Evolutionary conservation across 305 asterid species (phyloP).

Genomic region (Fraxinus dipetala): DNA sequence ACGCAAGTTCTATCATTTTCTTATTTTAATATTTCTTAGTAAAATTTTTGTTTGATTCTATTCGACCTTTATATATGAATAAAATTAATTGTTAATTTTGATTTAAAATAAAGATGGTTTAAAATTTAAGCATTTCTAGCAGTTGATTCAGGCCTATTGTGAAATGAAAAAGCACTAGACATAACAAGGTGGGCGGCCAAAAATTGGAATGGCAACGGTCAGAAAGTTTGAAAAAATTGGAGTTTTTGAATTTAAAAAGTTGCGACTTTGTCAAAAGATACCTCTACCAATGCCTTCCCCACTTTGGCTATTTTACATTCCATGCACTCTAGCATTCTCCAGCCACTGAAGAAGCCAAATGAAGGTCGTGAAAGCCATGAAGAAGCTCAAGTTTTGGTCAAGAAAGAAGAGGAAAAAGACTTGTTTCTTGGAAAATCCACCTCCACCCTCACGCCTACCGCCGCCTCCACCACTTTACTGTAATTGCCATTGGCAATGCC

Average conservation of each 20-base stretch:
- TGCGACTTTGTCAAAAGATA: too few relatives aligned
- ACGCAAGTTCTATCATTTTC: too few relatives aligned
- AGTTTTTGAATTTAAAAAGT: background rate
- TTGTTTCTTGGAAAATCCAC: conserved; percentile 25
- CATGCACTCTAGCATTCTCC: background rate
- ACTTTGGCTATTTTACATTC: background rate
- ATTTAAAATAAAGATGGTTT: too few relatives aligned
- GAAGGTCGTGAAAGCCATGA: conserved; percentile 65
- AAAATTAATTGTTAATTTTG: too few relatives aligned
- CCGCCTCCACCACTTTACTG: conserved; percentile 31
- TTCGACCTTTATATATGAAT: too few relatives aligned
- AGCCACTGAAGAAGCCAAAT: conserved; percentile 20
- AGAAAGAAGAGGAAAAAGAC: conserved; percentile 47
- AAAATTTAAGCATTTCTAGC: too few relatives aligned
- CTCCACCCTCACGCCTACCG: conserved; percentile 35
- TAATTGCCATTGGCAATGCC: conserved; percentile 22
- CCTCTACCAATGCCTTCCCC: too few relatives aligned
- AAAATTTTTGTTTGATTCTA: too few relatives aligned
- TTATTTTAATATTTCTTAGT: too few relatives aligned
- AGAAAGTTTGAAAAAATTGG: conserved; percentile 23
- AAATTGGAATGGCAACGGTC: conserved; percentile 33
- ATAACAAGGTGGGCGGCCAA: background rate
- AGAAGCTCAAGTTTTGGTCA: conserved; percentile 69
- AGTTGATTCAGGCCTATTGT: too few relatives aligned
- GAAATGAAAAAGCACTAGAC: background rate